Evolutionary conservation across 768 basidiomycete species (phyloP).

Genomic region (Chalciporus pseudorubinellus): DNA sequence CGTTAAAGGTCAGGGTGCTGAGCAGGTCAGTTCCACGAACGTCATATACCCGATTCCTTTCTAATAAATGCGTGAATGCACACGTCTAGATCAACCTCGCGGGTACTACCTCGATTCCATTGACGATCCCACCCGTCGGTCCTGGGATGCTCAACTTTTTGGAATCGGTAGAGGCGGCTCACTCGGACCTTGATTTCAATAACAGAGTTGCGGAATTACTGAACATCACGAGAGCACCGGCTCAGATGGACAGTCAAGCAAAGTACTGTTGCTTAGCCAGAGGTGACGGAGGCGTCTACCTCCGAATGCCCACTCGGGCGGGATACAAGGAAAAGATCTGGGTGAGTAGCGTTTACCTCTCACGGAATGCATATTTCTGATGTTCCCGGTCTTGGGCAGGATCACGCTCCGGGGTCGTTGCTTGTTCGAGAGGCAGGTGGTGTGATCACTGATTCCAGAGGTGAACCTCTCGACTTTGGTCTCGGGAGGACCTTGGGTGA

Average conservation of each 20-base stretch:
- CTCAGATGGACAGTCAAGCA: constrained; percentile 94
- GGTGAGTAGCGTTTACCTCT: constrained; percentile 43
- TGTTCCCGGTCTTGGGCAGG: constrained; percentile 42
- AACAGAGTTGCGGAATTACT: constrained; percentile 66
- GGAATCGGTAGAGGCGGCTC: constrained; percentile 90
- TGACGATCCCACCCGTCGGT: constrained; percentile 47
- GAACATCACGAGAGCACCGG: constrained; percentile 59
- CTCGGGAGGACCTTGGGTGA: constrained; percentile 80
- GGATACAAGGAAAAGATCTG: constrained; percentile 96
- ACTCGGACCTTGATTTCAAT: constrained; percentile 88
- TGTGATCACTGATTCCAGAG: constrained; percentile 80
- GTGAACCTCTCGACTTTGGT: constrained; percentile 78
- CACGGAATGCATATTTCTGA: no score
- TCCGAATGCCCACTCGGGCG: constrained; percentile 73
- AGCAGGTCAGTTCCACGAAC: constrained; percentile 46
- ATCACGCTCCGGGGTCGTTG: constrained; percentile 85
- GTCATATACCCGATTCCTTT: background rate
- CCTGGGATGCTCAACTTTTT: constrained; percentile 62
- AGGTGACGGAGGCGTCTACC: constrained; percentile 82
- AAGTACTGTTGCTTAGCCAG: constrained; percentile 88
- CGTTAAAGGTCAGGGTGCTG: constrained; percentile 81
- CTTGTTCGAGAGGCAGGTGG: constrained; percentile 91
- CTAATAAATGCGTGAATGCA: no score
- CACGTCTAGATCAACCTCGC: constrained; percentile 49
- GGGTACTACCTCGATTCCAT: constrained; percentile 44